Evolutionary conservation across 805 yeast species (phyloP), one percentile per base, ranked within the genome.

Genomic region (Barnettozyma californica): DNA sequence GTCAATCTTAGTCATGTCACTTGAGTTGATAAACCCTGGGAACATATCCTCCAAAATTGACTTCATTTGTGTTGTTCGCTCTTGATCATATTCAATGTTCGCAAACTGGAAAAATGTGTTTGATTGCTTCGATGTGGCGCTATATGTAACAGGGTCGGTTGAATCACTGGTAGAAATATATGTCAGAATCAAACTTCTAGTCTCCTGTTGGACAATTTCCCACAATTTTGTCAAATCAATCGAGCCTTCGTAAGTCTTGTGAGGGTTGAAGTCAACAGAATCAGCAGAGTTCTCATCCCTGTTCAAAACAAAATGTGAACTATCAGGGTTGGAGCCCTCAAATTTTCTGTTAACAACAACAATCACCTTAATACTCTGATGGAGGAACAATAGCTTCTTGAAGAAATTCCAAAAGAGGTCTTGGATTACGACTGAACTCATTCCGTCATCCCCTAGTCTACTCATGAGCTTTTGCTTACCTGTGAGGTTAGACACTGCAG

Each of bases 331-430:
- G 16, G 44, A 44, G 9, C 44, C 35, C 26, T 66, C 66, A 9
- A 68, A 53, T 9, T 60, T 53, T 16, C 68, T 66, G 7, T 77
- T 70, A 13, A 85, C 75, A 52, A 83, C 90, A 51, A 70, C 69
- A 5, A 89, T 73, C 1, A 84, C 81, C 27, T 84, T 72, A 60
- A 87, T 90, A 21, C 78, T 76, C 66, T 87, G 94, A 18, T 88
- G 65, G 5, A 86, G 80, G 21, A 81, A 73, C 37, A 83, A 66
- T 45, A 80, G 64, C 61, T 80, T 82, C 26, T 79, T 69, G 58
- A 85, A 89, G n/a, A 88, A 71, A 9, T 80, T 73, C 64, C 86
- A 80, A 53, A 86, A 84, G 37, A 89, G 73, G 52, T 87, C 89
- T 53, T 83, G 80, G 29, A 90, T 66, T 1, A 87, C 74, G 0